Evolutionary conservation across 2,329 filamentous ascomycete species (phyloP), one percentile per base, ranked within the genome.

Genomic region (Neodidymelliopsis sp.): DNA sequence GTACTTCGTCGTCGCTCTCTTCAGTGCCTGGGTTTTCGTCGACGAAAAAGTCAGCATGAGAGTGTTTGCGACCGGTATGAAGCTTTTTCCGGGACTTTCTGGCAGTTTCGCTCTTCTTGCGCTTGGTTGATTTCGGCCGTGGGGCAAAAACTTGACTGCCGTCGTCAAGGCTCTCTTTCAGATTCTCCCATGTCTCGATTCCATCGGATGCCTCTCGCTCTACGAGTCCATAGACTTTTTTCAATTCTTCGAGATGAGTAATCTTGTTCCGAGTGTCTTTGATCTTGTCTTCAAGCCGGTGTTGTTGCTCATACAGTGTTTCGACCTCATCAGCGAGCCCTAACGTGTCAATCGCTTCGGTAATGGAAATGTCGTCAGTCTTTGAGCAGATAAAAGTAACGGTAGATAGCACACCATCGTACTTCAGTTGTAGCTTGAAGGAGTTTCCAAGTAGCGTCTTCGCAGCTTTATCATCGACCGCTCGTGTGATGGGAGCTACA

Each of bases 341-440:
- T 25, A 79, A 65, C 20, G 66, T 71, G 4, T 74, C 67, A 4
- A 69, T 62, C 4, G 76, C 77, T 45, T 82, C 77, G 0, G 67
- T 74, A 4, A 78, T 66, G 6, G 74, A 78, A 7, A 87, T 83
- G 31, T 86, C 82, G 60, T 87, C 85, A 0, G 82, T 84, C 60
- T 86, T 87, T 12, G 77, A 80, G 59, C 84, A 86, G 11, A 87
- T 81, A 50, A 87, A 86, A 0, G 81, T 84, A 2, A 86, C 74
- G 2, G 71, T 74, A 6, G 71, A 76, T 43, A 82, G 82, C 0
- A 73, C 76, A 2, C 81, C 80, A 49, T 87, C 84, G 57, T 81
- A 81, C 47, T 84, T 81, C 3, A 87, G 69, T 56, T 86, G 84
- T 0, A 79, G 74, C 58, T 80, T 83, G 70, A 85, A 85, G 0